Conservation (phyloP, 2,329 filamentous ascomycete species). For the Monilinia fructigena region DNA sequence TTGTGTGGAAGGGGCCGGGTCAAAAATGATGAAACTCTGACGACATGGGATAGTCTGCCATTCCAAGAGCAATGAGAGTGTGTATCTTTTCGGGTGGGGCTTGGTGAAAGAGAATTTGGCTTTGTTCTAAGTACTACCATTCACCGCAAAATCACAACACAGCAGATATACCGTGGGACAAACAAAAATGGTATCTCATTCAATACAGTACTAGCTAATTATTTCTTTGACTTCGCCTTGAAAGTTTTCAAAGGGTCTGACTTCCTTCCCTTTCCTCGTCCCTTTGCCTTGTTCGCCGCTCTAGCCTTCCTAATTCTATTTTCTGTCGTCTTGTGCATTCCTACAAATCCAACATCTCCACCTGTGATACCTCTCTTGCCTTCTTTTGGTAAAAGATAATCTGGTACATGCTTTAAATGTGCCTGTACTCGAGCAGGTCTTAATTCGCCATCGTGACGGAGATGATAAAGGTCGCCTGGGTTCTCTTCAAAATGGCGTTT, state of each 20-base stretch:
- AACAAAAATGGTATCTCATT: slow-evolving; percentile 20
- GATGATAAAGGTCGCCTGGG: slow-evolving; percentile 79
- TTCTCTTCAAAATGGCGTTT: slow-evolving; percentile 98
- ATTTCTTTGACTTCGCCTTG: slow-evolving; percentile 52
- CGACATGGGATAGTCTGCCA: too few species aligned
- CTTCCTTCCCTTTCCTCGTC: slow-evolving; percentile 60
- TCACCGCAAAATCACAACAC: background rate
- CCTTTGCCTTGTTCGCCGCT: slow-evolving; percentile 47
- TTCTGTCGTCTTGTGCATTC: slow-evolving; percentile 55
- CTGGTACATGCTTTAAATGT: slow-evolving; percentile 90
- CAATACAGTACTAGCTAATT: slow-evolving; percentile 23
- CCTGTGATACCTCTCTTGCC: slow-evolving; percentile 66
- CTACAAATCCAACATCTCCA: slow-evolving; percentile 74
- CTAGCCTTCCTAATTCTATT: slow-evolving; percentile 46
- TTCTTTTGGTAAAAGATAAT: slow-evolving; percentile 81
- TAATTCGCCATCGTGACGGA: slow-evolving; percentile 87
- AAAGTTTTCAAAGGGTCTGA: slow-evolving; percentile 87
- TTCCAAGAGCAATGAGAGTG: background rate
- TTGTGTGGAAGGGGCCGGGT: background rate
- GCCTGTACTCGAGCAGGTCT: slow-evolving; percentile 79
- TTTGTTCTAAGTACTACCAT: too few species aligned
- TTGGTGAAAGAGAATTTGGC: background rate
- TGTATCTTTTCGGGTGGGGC: background rate
- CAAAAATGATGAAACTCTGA: background rate
- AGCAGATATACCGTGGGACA: background rate